Conservation (phyloP, 1,284 basidiomycete genomes). For the Austropuccinia psidii region DNA sequence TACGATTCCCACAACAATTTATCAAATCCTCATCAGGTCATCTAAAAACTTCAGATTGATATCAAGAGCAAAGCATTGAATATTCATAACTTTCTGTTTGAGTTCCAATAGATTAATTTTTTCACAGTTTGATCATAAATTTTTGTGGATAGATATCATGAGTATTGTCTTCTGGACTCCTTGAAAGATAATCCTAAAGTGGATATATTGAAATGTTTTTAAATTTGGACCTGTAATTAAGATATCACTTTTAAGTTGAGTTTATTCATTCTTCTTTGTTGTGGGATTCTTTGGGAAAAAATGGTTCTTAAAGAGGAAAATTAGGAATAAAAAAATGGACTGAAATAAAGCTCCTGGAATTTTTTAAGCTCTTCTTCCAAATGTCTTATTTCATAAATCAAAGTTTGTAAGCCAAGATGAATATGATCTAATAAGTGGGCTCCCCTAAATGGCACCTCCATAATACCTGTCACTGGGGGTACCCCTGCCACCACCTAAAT, state of each 20-base stretch:
- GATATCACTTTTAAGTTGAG: background rate
- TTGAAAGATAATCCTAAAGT: conserved; percentile 25
- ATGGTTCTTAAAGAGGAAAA: background rate
- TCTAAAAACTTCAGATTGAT: too few relatives aligned
- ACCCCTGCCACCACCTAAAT: conserved; percentile 62
- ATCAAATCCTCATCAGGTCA: too few relatives aligned
- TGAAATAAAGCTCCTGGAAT: conserved; percentile 26
- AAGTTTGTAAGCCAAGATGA: conserved; percentile 32
- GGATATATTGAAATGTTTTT: conserved; percentile 34
- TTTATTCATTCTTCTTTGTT: background rate
- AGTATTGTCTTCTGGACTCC: conserved; percentile 2
- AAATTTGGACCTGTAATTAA: conserved; percentile 13
- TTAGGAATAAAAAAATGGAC: background rate
- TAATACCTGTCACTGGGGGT: conserved; percentile 42
- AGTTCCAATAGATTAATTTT: conserved; percentile 47
- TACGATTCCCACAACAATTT: too few relatives aligned
- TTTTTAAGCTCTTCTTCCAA: conserved; percentile 34
- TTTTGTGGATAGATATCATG: conserved; percentile 6
- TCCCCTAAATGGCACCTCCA: conserved; percentile 39
- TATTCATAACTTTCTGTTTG: conserved; percentile 12
- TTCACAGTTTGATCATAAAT: conserved; percentile 18
- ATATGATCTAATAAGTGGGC: conserved; percentile 56
- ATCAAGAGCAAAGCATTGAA: too few relatives aligned
- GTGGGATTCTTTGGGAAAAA: background rate
- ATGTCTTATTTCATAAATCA: conserved; percentile 30